phyloP scores from a whole-genome alignment of 1,139 yeast species.

The Kodamaea anthophila region DNA sequence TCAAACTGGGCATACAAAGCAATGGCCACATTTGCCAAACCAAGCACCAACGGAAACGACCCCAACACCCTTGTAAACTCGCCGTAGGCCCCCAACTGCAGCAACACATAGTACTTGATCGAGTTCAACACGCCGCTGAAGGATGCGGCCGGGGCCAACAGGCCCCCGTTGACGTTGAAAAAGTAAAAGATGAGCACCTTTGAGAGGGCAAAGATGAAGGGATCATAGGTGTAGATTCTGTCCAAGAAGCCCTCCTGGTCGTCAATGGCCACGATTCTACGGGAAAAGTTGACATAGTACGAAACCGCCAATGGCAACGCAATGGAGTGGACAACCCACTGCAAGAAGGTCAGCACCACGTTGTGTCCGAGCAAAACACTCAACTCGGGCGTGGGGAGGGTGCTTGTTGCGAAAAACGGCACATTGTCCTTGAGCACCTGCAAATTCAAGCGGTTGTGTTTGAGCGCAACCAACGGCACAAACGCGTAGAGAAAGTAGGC shows the following conservation, averaged over 20 bases:
- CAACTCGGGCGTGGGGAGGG: conserved; percentile 31
- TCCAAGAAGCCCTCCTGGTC: conserved; percentile 22
- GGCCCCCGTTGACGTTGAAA: conserved; percentile 26
- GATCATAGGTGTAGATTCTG: conserved; percentile 47
- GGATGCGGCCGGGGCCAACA: conserved; percentile 14
- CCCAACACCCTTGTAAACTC: conserved; percentile 35
- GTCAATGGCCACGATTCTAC: conserved; percentile 29
- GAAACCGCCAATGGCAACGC: conserved; percentile 41
- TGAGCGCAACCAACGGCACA: conserved; percentile 35
- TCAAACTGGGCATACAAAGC: conserved; percentile 44
- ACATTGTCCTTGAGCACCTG: conserved; percentile 31
- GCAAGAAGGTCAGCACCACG: conserved; percentile 25
- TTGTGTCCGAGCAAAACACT: conserved; percentile 25
- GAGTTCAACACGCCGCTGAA: conserved; percentile 33
- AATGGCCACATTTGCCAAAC: conserved; percentile 42
- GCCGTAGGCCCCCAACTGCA: conserved; percentile 35
- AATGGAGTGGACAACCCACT: conserved; percentile 40
- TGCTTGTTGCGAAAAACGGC: conserved; percentile 21
- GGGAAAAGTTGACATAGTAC: conserved; percentile 50
- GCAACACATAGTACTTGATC: conserved; percentile 28
- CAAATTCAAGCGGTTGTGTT: conserved; percentile 34
- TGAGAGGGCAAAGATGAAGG: conserved; percentile 49
- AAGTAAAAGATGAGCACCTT: conserved; percentile 45
- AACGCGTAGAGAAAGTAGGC: conserved; percentile 28
- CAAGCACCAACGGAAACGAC: conserved; percentile 42